phyloP scores from a whole-genome alignment of 441 rosid species.

The Adansonia grandidieri region DNA sequence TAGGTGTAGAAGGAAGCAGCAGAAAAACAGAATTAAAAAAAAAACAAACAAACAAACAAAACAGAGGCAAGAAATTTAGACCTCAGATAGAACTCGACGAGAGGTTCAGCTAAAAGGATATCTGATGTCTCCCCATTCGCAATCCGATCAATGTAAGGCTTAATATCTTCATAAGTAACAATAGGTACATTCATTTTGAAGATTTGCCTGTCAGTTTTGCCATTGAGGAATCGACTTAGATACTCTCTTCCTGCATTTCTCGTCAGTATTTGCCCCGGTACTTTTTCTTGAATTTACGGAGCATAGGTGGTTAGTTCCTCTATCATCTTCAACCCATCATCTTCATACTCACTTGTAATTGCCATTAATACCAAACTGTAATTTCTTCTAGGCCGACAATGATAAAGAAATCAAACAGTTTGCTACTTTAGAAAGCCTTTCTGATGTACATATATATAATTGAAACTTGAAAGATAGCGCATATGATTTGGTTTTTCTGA shows the following conservation, averaged over 20 bases:
- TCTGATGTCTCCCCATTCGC: slow-evolving; percentile 62
- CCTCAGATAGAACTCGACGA: slow-evolving; percentile 73
- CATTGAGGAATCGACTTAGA: slow-evolving; percentile 44
- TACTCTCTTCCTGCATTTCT: slow-evolving; percentile 56
- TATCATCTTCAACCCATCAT: slow-evolving; percentile 44
- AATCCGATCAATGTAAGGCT: slow-evolving; percentile 62
- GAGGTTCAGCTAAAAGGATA: slow-evolving; percentile 57
- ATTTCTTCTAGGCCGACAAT: neutral
- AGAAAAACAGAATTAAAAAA: no score
- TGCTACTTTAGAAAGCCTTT: neutral
- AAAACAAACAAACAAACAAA: neutral
- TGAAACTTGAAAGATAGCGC: no score
- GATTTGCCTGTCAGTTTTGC: slow-evolving; percentile 42
- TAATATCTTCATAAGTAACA: slow-evolving; percentile 69
- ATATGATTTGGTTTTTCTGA: no score
- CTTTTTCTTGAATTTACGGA: slow-evolving; percentile 46
- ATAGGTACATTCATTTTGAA: slow-evolving; percentile 70
- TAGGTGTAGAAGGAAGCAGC: no score
- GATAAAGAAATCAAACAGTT: neutral
- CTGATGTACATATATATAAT: no score
- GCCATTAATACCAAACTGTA: neutral
- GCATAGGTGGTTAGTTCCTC: slow-evolving; percentile 61
- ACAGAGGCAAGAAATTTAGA: neutral
- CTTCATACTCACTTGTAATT: slow-evolving; percentile 45
- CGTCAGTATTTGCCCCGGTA: slow-evolving; percentile 49